Percentiles rank a stretch among this genome's conserved stretches.
Conservation (phyloP, 768 basidiomycete genomes). For the Leccinum sublutescens region DNA sequence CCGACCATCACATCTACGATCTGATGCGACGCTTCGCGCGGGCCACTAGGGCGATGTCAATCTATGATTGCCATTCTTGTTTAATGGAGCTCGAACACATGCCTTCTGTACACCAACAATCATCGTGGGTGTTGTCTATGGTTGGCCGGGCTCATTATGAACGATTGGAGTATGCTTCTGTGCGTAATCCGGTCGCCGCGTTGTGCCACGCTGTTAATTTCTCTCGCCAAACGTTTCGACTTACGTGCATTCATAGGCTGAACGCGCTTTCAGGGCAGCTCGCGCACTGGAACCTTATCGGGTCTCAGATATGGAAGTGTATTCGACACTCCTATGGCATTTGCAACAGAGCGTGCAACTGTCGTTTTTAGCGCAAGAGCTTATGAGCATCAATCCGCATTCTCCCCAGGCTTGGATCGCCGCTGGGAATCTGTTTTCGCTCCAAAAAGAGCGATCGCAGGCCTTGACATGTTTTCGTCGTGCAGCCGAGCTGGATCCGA, state of each 20-base stretch:
- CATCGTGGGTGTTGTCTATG: conserved; percentile 77
- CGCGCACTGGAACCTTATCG: conserved; percentile 88
- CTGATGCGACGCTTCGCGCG: conserved; percentile 79
- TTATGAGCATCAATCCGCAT: conserved; percentile 80
- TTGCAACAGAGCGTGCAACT: conserved; percentile 79
- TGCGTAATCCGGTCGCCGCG: conserved; percentile 42
- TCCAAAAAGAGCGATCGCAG: conserved; percentile 91
- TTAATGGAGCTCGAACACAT: conserved; percentile 75
- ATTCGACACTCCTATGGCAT: conserved; percentile 96
- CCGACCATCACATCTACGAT: conserved; percentile 81
- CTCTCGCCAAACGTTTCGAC: not conserved
- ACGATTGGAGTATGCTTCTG: conserved; percentile 81
- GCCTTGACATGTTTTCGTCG: conserved; percentile 93
- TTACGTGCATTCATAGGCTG: conserved; percentile 57
- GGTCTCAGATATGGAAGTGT: conserved; percentile 91
- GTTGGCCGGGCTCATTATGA: conserved; percentile 90
- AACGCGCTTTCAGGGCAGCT: conserved; percentile 82
- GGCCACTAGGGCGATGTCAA: conserved; percentile 70
- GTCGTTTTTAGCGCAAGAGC: conserved; percentile 90
- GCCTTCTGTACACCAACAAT: conserved; percentile 69
- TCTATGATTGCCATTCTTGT: conserved; percentile 75
- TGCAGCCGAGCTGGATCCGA: conserved; percentile 84
- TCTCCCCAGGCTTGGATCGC: conserved; percentile 94
- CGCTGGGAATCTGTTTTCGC: conserved; percentile 91
- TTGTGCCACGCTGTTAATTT: conserved; percentile 18